Evolutionary conservation across 1,284 basidiomycete species (phyloP), one percentile per base, ranked within the genome.

Genomic region (Puccinia sorghi): DNA sequence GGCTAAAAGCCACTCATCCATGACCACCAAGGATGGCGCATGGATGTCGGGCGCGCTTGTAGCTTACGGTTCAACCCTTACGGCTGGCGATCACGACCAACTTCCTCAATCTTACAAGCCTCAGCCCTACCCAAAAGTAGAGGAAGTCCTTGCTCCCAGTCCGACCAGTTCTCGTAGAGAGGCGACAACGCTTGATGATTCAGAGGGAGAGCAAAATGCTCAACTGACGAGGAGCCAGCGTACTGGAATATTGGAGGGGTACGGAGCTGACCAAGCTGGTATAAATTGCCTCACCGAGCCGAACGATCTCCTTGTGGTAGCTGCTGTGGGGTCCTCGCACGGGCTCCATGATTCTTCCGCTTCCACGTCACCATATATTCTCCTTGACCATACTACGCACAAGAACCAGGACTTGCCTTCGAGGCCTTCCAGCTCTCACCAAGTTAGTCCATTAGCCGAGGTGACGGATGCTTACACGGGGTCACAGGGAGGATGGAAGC

Each of bases 401-500:
- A 22, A 46, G 39, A 43, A 46, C n/a, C 20, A n/a, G 22, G 9
- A 43, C 9, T 11, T 25, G 37, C 15, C 7, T 64, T 25, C 41
- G 1, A 15, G 6, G 41, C n/a, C 61, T 13, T 64, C 61, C n/a
- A 46, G 41, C 61, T 64, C 61, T 46, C 20, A 43, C 61, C 67
- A 61, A 20, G 57, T 71, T 25, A 71, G 66, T 46, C 77, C 77
- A 15, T 64, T 79, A 46, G 67, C 77, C 22, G 77, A 79, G 43
- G 77, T 79, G 22, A 79, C 77, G 7, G 77, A 79, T 54, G 77
- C 77, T 41, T 79, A 79, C 48, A 79, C 77, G 20, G 77, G 69
- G 22, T 46, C 52, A 13, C 77, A 71, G 39, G 77, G 77, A 63
- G 77, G 77, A 22, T 79, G 77, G 77, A 66, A 69, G 17, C 59